Base-by-base conservation (phyloP, 352 stramenopile genomes). In the Phytophthora crassamura region DNA sequence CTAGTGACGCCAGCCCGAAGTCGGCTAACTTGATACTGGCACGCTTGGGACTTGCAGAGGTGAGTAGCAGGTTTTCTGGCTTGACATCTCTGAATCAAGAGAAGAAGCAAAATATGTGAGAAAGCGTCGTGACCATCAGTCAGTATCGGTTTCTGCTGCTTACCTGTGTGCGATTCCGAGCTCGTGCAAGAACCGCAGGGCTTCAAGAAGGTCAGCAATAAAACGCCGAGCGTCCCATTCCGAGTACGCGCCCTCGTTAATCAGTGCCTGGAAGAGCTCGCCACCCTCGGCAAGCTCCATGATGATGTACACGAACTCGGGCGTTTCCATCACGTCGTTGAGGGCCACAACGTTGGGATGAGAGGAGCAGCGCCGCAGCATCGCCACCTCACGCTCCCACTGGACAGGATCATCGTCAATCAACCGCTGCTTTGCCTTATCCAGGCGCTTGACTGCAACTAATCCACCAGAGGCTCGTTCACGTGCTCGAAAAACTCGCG, bases 61-160 rank as follows among this genome's bases (percentile, higher is more conserved):
- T 92, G 20, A 96, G 71, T 36, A 97, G 60, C 36, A 97, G 71
- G 48, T 97, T 96, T 58, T 96, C 88, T 1, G 88, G 88, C 56
- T 94, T 96, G 40, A 96, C 78, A 47, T 80, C 88, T 61, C 72
- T 93, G 46, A 4, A 66, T 61, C 12, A 74, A 51, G 11, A 63
- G 47, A 32, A 30, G 40, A 33, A 74, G 36, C 20, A 71, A 33
- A 57, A 48, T 25, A 9, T 49, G 45, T 55, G 34, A 59, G 38
- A 59, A 51, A 0, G 25, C 25, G 25, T 6, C 25, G 25, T 30
- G 25, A 30, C 25, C 6, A 4, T 6, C 25, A 30, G 25, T 30
- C 25, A 30, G 25, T 46, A 7, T 14, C 10, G 16, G 20, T 12
- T 25, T 12, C n/a, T 45, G 1, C 6, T n/a, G 42, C 49, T 15